Base-by-base conservation (phyloP, 2,329 filamentous ascomycete genomes). In the Penicillium sp. region DNA sequence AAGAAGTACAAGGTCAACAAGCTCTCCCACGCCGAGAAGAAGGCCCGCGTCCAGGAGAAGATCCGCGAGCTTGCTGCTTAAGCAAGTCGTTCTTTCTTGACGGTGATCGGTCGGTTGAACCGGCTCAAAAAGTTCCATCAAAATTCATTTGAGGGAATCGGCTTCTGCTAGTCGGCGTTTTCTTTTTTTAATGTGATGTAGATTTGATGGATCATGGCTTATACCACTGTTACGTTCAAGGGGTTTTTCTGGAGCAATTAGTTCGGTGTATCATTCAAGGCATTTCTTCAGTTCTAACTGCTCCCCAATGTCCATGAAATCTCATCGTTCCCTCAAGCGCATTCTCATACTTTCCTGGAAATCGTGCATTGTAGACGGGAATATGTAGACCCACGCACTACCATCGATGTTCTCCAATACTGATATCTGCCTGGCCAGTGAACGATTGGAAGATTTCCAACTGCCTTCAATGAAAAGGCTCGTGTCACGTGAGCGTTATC, bases 11-110 rank as follows among this genome's bases (percentile, higher is more conserved):
- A 77, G 73, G 74, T 76, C 64, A 64, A 67, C 66, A 95, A 95
- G 84, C 80, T 89, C 62, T 84, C 81, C 73, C 85, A 84, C 79
- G 89, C 80, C 46, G 77, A 97, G 87, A 89, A 84, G 78, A 76
- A 85, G 71, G 79, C 84, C 74, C 81, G 84, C 62, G 82, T 98
- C 74, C 82, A 94, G 84, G 82, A 84, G 72, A 94, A 87, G 82
- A 98, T 98, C 78, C 83, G 86, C 70, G 80, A 86, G 76, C 79
- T 95, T 54, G 69, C 71, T 55, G 65, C 66, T 60, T 74, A 71
- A 68, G 60, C 59, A 56, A 36, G 38, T 55, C 46, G 56, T 59
- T 49, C 52, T 55, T 54, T 55, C 51, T 44, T 53, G 47, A 42
- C 41, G 42, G 49, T 43, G 40, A 47, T 44, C 50, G 50, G 52